Conservation (phyloP, 306 rosid species). For the Cyamopsis tetragonoloba region DNA sequence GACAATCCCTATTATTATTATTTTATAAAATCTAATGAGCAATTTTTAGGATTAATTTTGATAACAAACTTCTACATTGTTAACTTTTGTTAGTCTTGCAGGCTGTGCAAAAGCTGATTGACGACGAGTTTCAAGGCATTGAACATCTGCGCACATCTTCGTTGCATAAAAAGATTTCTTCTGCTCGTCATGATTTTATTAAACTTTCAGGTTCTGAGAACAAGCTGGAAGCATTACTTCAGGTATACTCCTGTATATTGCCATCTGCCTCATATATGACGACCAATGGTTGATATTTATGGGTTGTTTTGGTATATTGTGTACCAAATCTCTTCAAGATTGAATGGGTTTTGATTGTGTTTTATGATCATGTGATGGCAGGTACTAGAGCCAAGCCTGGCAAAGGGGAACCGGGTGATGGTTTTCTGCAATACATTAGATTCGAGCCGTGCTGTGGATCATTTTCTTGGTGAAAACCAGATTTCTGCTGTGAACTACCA, state of each 20-base stretch:
- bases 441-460: constrained; percentile 99
- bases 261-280: not conserved
- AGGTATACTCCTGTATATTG: constrained; percentile 43
- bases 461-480: constrained; percentile 86
- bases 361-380: constrained; percentile 38
- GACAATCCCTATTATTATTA: not conserved
- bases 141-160: constrained; percentile 85
- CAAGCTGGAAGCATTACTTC: constrained; percentile 89
- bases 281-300: constrained; percentile 13
- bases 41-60: constrained; percentile 8
- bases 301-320: constrained; percentile 5
- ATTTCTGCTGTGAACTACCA: constrained; percentile 79
- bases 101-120: constrained; percentile 88
- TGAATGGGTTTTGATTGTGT: not conserved
- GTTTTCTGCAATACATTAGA: constrained; percentile 91
- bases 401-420: constrained; percentile 89
- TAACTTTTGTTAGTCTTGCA: constrained; percentile 41
- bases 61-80: not conserved
- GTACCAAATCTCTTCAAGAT: not conserved
- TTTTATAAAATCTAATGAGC: not conserved
- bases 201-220: constrained; percentile 87
- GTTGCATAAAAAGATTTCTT: constrained; percentile 78
- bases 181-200: constrained; percentile 95
- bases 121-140: constrained; percentile 95
- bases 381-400: constrained; percentile 95